Conservation (phyloP, 2,329 filamentous ascomycete species). For the Sordariomycetes sp. region DNA sequence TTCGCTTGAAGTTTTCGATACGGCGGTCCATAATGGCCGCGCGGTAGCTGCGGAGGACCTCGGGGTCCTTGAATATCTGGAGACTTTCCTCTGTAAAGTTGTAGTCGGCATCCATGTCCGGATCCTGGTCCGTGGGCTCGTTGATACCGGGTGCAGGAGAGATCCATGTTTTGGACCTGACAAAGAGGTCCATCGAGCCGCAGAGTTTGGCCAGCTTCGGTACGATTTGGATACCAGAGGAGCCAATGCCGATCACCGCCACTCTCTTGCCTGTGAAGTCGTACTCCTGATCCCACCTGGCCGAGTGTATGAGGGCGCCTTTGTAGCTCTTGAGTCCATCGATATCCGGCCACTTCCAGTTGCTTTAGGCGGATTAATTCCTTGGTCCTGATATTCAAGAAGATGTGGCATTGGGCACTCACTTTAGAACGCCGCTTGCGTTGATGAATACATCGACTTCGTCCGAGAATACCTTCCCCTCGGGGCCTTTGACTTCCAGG, state of each 20-base stretch:
- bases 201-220: constrained; percentile 39
- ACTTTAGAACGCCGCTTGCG: constrained; percentile 8
- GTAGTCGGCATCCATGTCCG: constrained; percentile 2
- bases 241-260: constrained; percentile 53
- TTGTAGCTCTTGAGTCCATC: constrained; percentile 43
- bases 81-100: constrained; percentile 30
- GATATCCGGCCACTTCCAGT: constrained; percentile 53
- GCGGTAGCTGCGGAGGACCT: constrained; percentile 48
- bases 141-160: constrained; percentile 46
- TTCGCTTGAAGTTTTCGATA: constrained; percentile 42
- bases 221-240: constrained; percentile 47
- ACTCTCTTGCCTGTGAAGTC: constrained; percentile 37
- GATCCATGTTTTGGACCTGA: constrained; percentile 56
- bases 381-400: not conserved
- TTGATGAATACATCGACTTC: constrained; percentile 8
- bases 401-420: not conserved
- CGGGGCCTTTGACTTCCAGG: constrained; percentile 1
- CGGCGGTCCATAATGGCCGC: constrained; percentile 43
- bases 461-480: constrained; percentile 3
- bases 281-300: constrained; percentile 45
- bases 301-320: constrained; percentile 49
- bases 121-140: constrained; percentile 33
- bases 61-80: constrained; percentile 29
- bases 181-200: constrained; percentile 50
- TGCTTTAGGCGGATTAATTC: constrained; percentile 41